Conservation (phyloP, 192 early-diverging fungal species). For the Coemansia sp. region DNA sequence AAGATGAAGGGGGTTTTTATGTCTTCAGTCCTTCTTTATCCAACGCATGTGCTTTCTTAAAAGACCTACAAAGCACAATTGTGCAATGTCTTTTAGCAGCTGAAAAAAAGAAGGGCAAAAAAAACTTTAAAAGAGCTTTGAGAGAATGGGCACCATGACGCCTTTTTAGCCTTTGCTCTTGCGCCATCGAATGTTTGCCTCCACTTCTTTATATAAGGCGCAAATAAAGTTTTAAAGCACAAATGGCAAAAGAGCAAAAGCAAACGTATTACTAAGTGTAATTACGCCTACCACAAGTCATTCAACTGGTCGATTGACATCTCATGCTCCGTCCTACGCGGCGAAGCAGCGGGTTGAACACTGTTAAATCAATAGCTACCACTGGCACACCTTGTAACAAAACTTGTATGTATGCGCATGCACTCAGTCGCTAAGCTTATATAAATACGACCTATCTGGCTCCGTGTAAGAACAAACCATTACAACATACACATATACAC, state of each 20-base stretch:
- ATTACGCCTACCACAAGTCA: neutral
- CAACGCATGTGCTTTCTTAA: too few species aligned
- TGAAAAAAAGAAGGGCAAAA: neutral
- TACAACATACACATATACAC: neutral
- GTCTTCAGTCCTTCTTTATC: too few species aligned
- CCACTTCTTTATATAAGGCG: too few species aligned
- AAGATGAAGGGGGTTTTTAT: neutral
- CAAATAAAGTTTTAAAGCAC: too few species aligned
- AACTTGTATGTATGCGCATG: neutral
- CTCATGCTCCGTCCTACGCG: neutral
- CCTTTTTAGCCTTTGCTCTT: neutral
- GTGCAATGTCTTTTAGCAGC: neutral
- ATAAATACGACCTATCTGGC: neutral
- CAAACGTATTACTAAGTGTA: neutral
- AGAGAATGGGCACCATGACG: neutral
- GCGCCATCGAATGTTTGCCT: too few species aligned
- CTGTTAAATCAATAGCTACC: neutral
- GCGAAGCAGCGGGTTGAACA: neutral
- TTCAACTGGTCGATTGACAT: neutral
- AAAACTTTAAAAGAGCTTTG: neutral
- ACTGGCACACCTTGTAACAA: neutral
- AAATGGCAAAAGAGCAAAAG: neutral
- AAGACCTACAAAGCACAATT: too few species aligned
- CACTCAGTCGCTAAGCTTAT: neutral
- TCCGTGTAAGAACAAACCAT: neutral